Evolutionary conservation across 208 protist species (phyloP).

Genomic region (Leishmania tropica): DNA sequence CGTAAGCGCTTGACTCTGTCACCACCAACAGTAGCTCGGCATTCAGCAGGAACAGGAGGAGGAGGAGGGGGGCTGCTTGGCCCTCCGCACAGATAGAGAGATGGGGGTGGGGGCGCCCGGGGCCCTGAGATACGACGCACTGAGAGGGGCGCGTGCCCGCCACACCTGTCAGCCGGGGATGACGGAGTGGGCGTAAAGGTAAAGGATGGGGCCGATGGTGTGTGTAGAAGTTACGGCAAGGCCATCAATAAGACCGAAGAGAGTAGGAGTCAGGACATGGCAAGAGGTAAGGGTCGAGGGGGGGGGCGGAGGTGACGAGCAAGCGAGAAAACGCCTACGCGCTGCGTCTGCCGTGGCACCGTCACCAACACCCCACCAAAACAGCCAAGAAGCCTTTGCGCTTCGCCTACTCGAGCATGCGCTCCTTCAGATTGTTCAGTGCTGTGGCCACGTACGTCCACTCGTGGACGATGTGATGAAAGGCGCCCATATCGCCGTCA

Average conservation of each 20-base stretch:
- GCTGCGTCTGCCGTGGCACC: neutral
- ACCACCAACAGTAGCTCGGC: neutral
- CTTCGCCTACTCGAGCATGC: slow-evolving; percentile 33
- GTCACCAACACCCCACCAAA: neutral
- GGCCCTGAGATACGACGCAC: neutral
- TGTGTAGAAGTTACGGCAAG: neutral
- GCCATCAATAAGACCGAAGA: neutral
- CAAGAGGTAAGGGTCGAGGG: neutral
- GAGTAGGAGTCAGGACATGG: neutral
- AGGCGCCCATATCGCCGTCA: slow-evolving; percentile 34
- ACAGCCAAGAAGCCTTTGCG: neutral
- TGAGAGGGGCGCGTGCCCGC: neutral
- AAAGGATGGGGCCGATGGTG: neutral
- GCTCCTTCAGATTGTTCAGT: slow-evolving; percentile 60
- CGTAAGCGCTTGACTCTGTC: neutral
- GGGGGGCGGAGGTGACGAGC: neutral
- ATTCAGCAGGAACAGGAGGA: neutral
- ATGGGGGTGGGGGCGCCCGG: neutral
- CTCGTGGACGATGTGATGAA: slow-evolving; percentile 54
- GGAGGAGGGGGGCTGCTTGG: neutral
- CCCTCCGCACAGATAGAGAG: neutral
- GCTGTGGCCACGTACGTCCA: slow-evolving; percentile 87
- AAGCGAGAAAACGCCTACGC: neutral
- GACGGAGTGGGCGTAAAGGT: neutral
- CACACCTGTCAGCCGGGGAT: neutral